A percentile compares a stretch with the other conserved stretches of the same genome.
Conservation (phyloP, 75 land plant species). For the Pinus albicaulis region DNA sequence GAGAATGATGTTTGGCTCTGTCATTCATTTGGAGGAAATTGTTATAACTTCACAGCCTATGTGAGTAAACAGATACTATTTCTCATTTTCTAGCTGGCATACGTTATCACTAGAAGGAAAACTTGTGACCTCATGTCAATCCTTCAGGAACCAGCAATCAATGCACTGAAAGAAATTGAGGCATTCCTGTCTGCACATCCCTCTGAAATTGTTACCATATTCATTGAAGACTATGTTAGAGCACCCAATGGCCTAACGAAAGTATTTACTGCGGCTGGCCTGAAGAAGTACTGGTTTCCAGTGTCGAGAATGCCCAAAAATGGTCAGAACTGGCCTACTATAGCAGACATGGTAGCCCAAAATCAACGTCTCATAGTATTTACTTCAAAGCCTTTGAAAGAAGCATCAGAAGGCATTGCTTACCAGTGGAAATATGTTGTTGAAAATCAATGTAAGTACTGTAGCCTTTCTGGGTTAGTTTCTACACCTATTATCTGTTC, state of each 20-base stretch:
- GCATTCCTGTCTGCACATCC: constrained; percentile 19
- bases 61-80: constrained; percentile 10
- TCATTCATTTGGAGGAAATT: constrained; percentile 36
- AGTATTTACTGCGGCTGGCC: constrained; percentile 23
- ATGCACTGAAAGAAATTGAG: constrained; percentile 22
- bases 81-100: background rate
- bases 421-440: constrained; percentile 28
- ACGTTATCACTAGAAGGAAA: background rate
- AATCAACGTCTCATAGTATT: constrained; percentile 28
- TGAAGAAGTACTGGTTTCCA: constrained; percentile 35
- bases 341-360: constrained; percentile 24
- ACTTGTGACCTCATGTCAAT: background rate
- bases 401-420: constrained; percentile 32
- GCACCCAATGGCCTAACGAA: constrained; percentile 17
- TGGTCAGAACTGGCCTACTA: constrained; percentile 30
- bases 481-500: background rate
- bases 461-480: background rate
- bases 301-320: constrained; percentile 31
- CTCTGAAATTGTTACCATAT: constrained; percentile 22
- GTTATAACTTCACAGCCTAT: constrained; percentile 35
- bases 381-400: constrained; percentile 22
- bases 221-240: constrained; percentile 34
- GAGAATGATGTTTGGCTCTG: constrained; percentile 34
- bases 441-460: constrained; percentile 32
- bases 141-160: constrained; percentile 25